Evolutionary conservation across 768 basidiomycete species (phyloP).

Genomic region (Mycena galopus): DNA sequence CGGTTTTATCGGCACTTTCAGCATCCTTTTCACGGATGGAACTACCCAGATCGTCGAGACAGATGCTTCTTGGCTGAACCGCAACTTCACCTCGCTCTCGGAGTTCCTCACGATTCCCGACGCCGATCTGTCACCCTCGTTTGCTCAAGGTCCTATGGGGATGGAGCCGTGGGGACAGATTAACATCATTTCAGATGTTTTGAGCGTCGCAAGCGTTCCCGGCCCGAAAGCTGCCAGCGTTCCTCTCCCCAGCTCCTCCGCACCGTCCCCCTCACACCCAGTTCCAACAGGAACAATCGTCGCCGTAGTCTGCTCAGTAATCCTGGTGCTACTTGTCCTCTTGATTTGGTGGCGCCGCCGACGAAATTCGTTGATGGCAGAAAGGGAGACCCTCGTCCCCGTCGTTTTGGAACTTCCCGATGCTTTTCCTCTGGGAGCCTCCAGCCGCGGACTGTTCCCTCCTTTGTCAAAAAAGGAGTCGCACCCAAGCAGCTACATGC

Average conservation of each 20-base stretch:
- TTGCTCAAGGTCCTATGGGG: too few species aligned
- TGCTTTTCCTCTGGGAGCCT: neutral
- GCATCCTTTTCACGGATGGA: too few species aligned
- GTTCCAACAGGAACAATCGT: constrained; percentile 14
- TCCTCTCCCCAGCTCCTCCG: neutral
- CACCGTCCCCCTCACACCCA: too few species aligned
- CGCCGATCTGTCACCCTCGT: too few species aligned
- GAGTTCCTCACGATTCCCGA: too few species aligned
- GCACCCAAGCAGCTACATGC: too few species aligned
- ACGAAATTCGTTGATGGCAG: neutral
- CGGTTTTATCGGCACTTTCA: constrained; percentile 17
- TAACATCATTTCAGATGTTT: too few species aligned
- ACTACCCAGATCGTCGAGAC: too few species aligned
- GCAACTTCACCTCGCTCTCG: too few species aligned
- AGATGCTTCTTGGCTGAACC: too few species aligned
- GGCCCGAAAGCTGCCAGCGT: neutral
- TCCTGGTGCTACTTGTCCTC: neutral
- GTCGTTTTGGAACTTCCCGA: neutral
- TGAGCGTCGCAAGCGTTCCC: constrained; percentile 9
- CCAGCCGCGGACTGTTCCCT: neutral
- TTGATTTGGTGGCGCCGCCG: constrained; percentile 6
- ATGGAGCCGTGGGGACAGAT: too few species aligned
- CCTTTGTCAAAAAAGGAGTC: too few species aligned
- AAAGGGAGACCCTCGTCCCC: neutral
- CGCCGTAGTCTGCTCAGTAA: neutral